phyloP scores from a whole-genome alignment of 495 filamentous ascomycete species.

The Lophium mytilinum region DNA sequence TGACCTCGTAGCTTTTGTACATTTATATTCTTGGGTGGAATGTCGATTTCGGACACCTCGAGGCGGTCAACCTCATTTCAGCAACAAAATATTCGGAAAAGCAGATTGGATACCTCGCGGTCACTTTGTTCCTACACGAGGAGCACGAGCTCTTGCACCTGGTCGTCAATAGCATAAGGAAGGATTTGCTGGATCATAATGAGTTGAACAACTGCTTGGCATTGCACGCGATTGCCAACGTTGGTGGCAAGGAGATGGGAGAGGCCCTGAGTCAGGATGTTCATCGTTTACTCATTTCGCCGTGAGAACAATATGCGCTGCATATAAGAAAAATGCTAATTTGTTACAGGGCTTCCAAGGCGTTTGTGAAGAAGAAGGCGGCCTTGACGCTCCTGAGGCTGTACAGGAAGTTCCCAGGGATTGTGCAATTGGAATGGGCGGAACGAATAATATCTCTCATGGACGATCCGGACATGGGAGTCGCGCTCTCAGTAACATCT shows the following conservation, averaged over 20 bases:
- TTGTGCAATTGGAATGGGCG: conserved; percentile 93
- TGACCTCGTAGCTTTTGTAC: conserved; percentile 68
- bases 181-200: conserved; percentile 89
- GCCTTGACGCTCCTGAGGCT: conserved; percentile 91
- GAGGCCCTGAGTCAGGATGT: conserved; percentile 90
- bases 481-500: conserved; percentile 91
- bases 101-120: conserved; percentile 97
- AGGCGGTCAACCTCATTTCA: conserved; percentile 95
- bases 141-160: conserved; percentile 92
- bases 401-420: conserved; percentile 87
- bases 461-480: conserved; percentile 94
- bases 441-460: conserved; percentile 96
- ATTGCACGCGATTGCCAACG: conserved; percentile 97
- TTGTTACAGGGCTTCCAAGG: conserved; percentile 70
- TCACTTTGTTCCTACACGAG: conserved; percentile 95
- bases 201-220: conserved; percentile 96
- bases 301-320: conserved; percentile 50
- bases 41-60: conserved; percentile 96
- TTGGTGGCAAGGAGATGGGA: conserved; percentile 93
- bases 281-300: conserved; percentile 88
- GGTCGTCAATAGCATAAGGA: conserved; percentile 97
- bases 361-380: conserved; percentile 99
- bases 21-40: conserved; percentile 99
- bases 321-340: background rate
- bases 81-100: conserved; percentile 98